Conservation (phyloP, 225 moss, liverwort and hornwort genomes). For the Neckera pumila region DNA sequence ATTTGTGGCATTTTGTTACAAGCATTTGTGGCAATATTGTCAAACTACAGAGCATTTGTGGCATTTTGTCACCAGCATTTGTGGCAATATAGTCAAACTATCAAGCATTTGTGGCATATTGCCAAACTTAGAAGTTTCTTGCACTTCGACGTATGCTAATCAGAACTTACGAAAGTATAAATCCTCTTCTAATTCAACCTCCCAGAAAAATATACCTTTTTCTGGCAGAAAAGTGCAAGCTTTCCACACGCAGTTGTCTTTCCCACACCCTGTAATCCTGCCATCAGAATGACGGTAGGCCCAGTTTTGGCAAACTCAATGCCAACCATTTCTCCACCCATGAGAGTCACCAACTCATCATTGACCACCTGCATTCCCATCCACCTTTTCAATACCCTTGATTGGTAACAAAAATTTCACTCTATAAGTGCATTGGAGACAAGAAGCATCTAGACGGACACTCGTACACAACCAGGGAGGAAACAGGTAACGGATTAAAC, state of each 20-base stretch:
- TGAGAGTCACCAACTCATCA: constrained; percentile 82
- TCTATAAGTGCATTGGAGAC: background rate
- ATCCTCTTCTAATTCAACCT: background rate
- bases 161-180: background rate
- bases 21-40: background rate
- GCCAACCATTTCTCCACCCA: constrained; percentile 80
- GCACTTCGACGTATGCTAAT: background rate
- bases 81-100: background rate
- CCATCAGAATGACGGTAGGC: constrained; percentile 91
- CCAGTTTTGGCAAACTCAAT: constrained; percentile 72
- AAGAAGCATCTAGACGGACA: background rate
- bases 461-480: background rate
- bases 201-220: constrained; percentile 33
- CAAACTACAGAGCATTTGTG: background rate
- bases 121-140: background rate
- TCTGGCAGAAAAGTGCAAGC: constrained; percentile 74
- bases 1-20: background rate
- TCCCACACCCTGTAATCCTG: constrained; percentile 95
- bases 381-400: background rate
- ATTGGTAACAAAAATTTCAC: background rate
- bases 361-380: constrained; percentile 79
- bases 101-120: background rate
- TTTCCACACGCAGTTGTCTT: constrained; percentile 98
- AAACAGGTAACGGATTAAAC: background rate
- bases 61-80: background rate